These are phyloP conservation scores for Rhododendron mucronatum DNA, from an alignment of 148 eudicot genomes.

Conservation along the genomic window DNA sequence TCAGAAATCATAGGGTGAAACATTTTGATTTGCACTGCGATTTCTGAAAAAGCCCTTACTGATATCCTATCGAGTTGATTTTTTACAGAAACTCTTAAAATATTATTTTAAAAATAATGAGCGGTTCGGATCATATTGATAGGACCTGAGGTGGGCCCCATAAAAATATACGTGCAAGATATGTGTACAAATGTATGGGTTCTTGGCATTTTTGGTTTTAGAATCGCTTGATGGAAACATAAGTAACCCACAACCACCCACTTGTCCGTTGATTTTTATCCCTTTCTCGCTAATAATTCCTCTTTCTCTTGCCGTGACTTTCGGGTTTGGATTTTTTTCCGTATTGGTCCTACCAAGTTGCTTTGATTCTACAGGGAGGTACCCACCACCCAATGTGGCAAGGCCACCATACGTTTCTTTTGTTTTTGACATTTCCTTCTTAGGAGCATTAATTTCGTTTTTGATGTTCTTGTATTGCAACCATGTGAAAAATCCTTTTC, in stretches of 20 bases:
- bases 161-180: no score
- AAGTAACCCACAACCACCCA: background rate
- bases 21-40: no score
- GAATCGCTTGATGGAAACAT: background rate
- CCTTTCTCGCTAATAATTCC: background rate
- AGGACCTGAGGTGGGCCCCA: no score
- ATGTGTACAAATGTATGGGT: no score
- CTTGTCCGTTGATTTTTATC: background rate
- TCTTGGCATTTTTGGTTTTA: background rate
- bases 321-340: background rate
- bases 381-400: background rate
- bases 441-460: background rate
- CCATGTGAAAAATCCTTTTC: background rate
- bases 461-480: background rate
- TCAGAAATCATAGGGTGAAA: no score
- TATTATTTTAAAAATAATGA: no score
- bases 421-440: background rate
- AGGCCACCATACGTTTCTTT: background rate
- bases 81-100: no score
- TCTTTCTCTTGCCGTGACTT: background rate
- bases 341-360: background rate
- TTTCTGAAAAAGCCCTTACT: no score
- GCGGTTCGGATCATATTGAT: no score
- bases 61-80: no score
- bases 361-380: background rate